phyloP scores from a whole-genome alignment of 164 flowering plant genomes.

The Cinnamomum chago region DNA sequence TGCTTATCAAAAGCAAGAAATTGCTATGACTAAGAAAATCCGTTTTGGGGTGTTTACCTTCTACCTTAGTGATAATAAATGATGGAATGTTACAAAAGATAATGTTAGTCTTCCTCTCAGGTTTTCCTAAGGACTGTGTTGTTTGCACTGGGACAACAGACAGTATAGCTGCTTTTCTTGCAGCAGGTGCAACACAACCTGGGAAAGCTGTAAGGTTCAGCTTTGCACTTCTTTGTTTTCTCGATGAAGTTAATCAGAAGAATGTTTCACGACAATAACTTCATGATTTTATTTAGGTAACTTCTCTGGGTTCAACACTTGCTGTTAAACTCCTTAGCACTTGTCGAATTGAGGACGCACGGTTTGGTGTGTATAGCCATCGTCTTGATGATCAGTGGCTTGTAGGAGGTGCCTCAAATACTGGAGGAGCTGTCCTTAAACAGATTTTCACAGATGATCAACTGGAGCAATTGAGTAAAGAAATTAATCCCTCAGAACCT shows the following conservation, averaged over 20 bases:
- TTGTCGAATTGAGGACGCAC: constrained; percentile 77
- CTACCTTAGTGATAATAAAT: not conserved
- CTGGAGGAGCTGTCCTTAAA: constrained; percentile 81
- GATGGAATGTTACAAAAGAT: not conserved
- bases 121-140: constrained; percentile 67
- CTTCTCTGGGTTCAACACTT: constrained; percentile 94
- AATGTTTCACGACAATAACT: not conserved
- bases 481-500: constrained; percentile 60
- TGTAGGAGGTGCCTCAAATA: constrained; percentile 98
- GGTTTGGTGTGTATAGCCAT: constrained; percentile 94
- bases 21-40: not conserved
- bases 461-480: constrained; percentile 56
- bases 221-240: not conserved
- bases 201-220: constrained; percentile 77
- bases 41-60: not conserved
- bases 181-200: constrained; percentile 83
- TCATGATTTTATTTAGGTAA: constrained; percentile 45
- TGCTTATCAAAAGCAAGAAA: not conserved
- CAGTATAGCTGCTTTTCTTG: constrained; percentile 97
- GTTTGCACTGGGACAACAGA: constrained; percentile 95
- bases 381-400: constrained; percentile 97
- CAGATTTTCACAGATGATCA: constrained; percentile 75
- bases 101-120: constrained; percentile 32
- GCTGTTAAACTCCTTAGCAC: constrained; percentile 89
- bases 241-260: not conserved